phyloP scores from a whole-genome alignment of 306 rosid genomes.

The Biancaea sappan region DNA sequence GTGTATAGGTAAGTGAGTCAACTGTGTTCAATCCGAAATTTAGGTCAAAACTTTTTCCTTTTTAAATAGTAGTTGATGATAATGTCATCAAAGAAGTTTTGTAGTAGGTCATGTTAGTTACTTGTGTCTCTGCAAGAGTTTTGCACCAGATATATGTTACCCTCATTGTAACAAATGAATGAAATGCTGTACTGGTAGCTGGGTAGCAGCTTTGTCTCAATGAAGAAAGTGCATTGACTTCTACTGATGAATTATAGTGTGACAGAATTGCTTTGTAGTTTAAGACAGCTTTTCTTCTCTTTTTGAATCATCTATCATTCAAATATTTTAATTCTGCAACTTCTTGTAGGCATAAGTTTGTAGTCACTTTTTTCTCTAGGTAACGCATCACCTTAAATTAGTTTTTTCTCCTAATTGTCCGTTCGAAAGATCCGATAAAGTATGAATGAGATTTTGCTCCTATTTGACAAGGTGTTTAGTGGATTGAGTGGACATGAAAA shows the following conservation, averaged over 20 bases:
- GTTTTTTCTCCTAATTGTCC: no score
- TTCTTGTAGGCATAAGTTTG: background rate
- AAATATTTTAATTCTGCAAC: background rate
- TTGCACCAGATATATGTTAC: background rate
- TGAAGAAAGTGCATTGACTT: background rate
- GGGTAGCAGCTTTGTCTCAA: background rate
- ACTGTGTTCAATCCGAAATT: constrained; percentile 26
- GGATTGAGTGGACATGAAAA: no score
- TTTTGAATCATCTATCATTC: background rate
- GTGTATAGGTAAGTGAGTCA: constrained; percentile 39
- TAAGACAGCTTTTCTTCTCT: background rate
- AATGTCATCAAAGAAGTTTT: background rate
- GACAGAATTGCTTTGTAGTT: background rate
- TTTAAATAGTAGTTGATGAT: constrained; percentile 1
- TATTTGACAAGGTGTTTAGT: no score
- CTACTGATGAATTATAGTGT: background rate
- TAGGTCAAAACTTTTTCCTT: constrained; percentile 12
- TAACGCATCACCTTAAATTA: no score
- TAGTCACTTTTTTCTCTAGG: no score
- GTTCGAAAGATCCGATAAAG: no score
- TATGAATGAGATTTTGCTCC: no score
- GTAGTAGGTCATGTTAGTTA: background rate
- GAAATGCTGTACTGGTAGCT: background rate
- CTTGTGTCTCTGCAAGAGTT: background rate
- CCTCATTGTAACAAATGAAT: background rate